Base-by-base conservation (phyloP, 2,329 filamentous ascomycete species). In the Venturia effusa region DNA sequence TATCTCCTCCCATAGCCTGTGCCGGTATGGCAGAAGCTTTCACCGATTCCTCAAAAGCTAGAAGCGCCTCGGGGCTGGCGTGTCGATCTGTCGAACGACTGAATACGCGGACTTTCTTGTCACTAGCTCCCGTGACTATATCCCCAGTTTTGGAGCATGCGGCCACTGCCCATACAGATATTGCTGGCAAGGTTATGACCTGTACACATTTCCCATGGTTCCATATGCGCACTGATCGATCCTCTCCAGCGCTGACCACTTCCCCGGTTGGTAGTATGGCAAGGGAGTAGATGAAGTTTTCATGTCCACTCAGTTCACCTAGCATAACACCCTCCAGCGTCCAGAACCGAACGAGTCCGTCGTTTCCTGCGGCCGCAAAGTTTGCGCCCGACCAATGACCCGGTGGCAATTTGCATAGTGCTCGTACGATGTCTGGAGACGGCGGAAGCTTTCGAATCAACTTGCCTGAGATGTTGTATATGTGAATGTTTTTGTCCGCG, bases 161-260 rank as follows among this genome's bases (percentile, higher is more conserved):
- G n/a, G 92, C 89, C 22, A 99, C 91, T 17, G 85, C 82, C 94
- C 94, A 99, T 5, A 99, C 92, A 0, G 93, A 97, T 64, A 97
- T 95, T 11, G 94, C 94, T 13, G 94, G 94, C 71, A 97, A 92
- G 0, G 93, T 97, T 67, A 99, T 97, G 45, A 93, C 97, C 75
- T 99, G 94, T 57, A 96, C 78, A 73, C 93, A 97, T 64, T 92
- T 82, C 17, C 80, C 83, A 55, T 88, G 89, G 68, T 84, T 87
- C 94, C 95, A 99, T 72, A 99, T 80, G 62, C 91, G 84, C 40
- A 96, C 85, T 0, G 94, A 97, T n/a, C 94, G 85, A 75, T 99
- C 94, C 75, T 99, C 94, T 22, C 92, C 92, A 1, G 91, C 86
- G 74, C 93, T 97, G 60, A 95, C 88, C 37, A 99, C 80, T 72